Conservation (phyloP, 2,329 filamentous ascomycete genomes). For the Xylaria arbuscula region DNA sequence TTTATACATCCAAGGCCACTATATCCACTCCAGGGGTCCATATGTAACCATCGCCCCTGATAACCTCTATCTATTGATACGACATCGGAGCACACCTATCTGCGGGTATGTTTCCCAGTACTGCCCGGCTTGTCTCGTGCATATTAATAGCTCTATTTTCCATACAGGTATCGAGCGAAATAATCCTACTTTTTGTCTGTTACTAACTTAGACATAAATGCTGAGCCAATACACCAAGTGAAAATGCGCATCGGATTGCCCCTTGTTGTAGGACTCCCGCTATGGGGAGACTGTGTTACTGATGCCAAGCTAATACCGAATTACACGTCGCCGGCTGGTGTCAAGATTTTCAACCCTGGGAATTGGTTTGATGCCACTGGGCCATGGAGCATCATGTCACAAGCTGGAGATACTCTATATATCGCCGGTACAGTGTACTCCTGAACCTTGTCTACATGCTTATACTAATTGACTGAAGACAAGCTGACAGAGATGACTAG, state of each 20-base stretch:
- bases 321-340: not conserved
- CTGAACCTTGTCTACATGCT: not conserved
- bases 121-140: not conserved
- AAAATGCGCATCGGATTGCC: not conserved
- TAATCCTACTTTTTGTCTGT: not conserved
- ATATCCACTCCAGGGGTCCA: too few species aligned
- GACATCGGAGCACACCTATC: not conserved
- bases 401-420: not conserved
- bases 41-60: too few species aligned
- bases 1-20: too few species aligned
- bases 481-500: not conserved
- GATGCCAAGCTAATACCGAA: not conserved
- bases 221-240: not conserved
- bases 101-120: not conserved
- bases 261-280: not conserved
- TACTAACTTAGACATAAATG: not conserved
- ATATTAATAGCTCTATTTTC: not conserved
- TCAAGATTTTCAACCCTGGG: not conserved
- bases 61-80: not conserved
- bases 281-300: not conserved
- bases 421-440: not conserved
- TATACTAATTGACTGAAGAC: not conserved
- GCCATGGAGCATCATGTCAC: not conserved
- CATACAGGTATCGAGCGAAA: not conserved
- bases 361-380: not conserved